Evolutionary conservation across 2,329 filamentous ascomycete genomes (phyloP).

Genomic region (Fusarium coffeatum): DNA sequence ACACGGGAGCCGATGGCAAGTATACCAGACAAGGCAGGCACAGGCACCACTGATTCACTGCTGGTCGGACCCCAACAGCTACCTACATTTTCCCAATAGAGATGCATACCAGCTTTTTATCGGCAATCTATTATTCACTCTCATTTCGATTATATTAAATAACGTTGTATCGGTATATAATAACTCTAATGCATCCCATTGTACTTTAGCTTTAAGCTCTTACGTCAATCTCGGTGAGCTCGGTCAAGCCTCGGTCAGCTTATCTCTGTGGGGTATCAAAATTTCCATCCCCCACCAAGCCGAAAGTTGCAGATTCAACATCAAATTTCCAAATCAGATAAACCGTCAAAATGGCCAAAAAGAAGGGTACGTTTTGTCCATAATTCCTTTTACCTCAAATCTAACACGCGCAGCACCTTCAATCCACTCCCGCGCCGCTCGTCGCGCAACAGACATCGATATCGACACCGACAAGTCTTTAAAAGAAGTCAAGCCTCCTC

Average conservation of each 20-base stretch:
- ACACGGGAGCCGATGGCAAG: background rate
- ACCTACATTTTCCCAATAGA: background rate
- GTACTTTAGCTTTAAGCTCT: background rate
- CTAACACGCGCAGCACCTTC: conserved; percentile 64
- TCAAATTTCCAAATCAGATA: conserved; percentile 13
- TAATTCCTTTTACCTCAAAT: fast-evolving
- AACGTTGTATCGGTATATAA: background rate
- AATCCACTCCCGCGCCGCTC: conserved; percentile 78
- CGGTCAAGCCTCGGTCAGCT: conserved; percentile 43
- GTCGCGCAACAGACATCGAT: conserved; percentile 76
- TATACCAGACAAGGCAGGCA: background rate
- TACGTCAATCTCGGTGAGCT: conserved; percentile 30
- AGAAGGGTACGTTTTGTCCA: conserved; percentile 40
- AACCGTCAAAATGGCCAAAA: conserved; percentile 49
- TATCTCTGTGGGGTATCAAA: conserved; percentile 47
- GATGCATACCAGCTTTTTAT: background rate
- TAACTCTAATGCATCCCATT: background rate
- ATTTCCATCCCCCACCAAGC: conserved; percentile 43
- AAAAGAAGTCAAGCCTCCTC: conserved; percentile 66
- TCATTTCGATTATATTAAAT: background rate
- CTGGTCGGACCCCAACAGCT: background rate
- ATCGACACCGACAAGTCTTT: conserved; percentile 79
- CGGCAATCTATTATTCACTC: background rate
- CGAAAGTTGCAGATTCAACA: conserved; percentile 32
- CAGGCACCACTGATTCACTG: background rate